These are phyloP conservation scores for Eucalyptus curtisii DNA, from an alignment of 345 rosid genomes.

Conservation along the genomic window DNA sequence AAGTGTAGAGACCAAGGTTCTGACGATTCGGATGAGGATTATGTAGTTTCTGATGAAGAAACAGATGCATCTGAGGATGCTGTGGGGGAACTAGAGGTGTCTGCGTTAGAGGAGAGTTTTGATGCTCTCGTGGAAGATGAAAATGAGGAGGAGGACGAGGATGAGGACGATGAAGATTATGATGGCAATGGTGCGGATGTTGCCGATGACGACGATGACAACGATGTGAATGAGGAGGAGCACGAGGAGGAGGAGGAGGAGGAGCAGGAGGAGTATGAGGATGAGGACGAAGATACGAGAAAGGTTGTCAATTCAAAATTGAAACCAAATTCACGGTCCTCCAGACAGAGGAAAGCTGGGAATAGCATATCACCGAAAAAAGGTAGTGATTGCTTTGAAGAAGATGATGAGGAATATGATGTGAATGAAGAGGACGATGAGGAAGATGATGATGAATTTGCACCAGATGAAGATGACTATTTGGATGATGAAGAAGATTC, in stretches of 20 bases:
- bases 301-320: constrained; percentile 34
- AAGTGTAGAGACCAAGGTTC: constrained; percentile 54
- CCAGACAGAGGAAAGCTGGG: neutral
- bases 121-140: constrained; percentile 22
- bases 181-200: constrained; percentile 5
- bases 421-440: constrained; percentile 24
- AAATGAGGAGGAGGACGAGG: constrained; percentile 4
- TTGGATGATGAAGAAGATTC: constrained; percentile 65
- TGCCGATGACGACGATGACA: constrained; percentile 2
- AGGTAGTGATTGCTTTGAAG: neutral
- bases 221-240: constrained; percentile 24
- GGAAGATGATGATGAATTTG: constrained; percentile 37
- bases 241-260: constrained; percentile 17
- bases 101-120: constrained; percentile 41
- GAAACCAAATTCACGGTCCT: neutral
- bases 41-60: constrained; percentile 70
- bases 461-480: constrained; percentile 53
- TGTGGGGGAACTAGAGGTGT: constrained; percentile 45
- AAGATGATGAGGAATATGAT: constrained; percentile 12
- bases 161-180: constrained; percentile 20
- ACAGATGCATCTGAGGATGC: constrained; percentile 53
- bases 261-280: constrained; percentile 21
- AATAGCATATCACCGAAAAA: neutral
- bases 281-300: constrained; percentile 39
- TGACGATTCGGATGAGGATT: constrained; percentile 98